Percentiles rank a stretch among this genome's conserved stretches.
Conservation (phyloP, 2,329 filamentous ascomycete genomes). For the Rhinocladiella similis region DNA sequence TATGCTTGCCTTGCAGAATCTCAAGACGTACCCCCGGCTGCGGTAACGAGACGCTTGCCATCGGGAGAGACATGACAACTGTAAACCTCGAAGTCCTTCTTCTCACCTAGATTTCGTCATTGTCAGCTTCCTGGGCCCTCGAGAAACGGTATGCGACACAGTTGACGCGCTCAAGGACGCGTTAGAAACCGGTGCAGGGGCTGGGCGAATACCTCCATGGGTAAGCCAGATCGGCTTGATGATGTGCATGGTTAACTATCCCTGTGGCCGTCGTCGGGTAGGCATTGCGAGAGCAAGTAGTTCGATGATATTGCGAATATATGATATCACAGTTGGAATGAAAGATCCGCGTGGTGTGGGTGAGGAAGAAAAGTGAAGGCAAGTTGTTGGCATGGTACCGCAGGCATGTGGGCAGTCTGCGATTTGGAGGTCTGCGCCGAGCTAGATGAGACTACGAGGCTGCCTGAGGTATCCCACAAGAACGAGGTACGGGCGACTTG, state of each 20-base stretch:
- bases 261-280: constrained; percentile 8
- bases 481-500: no score
- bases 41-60: constrained; percentile 86
- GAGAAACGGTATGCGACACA: constrained; percentile 7
- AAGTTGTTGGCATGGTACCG: not conserved
- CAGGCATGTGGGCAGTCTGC: not conserved
- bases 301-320: no score
- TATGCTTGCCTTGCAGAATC: not conserved
- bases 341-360: not conserved
- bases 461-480: no score
- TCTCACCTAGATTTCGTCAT: constrained; percentile 65
- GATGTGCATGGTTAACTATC: constrained; percentile 64
- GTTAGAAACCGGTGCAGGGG: constrained; percentile 9
- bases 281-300: constrained; percentile 6
- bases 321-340: no score
- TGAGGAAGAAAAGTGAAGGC: not conserved
- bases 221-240: constrained; percentile 96
- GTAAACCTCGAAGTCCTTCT: constrained; percentile 98
- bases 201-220: constrained; percentile 69
- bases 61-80: constrained; percentile 97
- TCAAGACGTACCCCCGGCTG: constrained; percentile 72
- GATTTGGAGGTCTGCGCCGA: constrained; percentile 3
- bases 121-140: constrained; percentile 4
- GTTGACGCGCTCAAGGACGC: constrained; percentile 25
- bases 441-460: constrained; percentile 1